Evolutionary conservation across 371 early-diverging fungal genomes (phyloP).

Genomic region (Dentiscutata heterogama): DNA sequence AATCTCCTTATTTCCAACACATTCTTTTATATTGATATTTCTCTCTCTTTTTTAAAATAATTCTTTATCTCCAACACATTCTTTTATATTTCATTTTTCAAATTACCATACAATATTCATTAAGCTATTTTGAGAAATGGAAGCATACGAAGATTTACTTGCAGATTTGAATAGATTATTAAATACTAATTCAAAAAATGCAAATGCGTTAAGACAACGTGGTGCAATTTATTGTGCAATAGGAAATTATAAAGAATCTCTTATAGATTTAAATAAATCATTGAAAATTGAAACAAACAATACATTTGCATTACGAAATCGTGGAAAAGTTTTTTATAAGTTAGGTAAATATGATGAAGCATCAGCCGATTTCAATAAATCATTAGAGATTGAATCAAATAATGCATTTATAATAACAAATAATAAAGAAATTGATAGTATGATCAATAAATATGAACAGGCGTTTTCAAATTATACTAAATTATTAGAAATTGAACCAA

Average conservation of each 20-base stretch:
- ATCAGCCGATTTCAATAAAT: background rate
- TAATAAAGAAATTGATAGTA: constrained; percentile 3
- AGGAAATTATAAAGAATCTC: constrained; percentile 6
- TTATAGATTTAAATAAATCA: constrained; percentile 19
- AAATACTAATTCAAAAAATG: constrained; percentile 2
- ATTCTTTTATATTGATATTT: no score
- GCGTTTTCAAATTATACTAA: background rate
- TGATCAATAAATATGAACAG: background rate
- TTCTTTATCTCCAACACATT: no score
- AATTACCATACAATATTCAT: no score
- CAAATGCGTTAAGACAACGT: background rate
- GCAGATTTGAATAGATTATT: constrained; percentile 12
- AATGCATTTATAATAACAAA: background rate
- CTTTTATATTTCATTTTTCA: no score
- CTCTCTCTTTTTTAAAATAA: no score
- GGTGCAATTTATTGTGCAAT: constrained; percentile 21
- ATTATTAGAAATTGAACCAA: constrained; percentile 6
- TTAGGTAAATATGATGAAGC: constrained; percentile 4
- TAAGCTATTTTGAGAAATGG: no score
- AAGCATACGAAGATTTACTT: background rate
- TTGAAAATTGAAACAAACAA: constrained; percentile 23
- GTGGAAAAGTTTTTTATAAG: background rate
- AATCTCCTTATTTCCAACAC: no score
- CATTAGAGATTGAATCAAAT: background rate
- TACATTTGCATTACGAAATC: background rate